Percentiles rank a stretch among this genome's conserved stretches.
These are phyloP conservation scores for Jackrogersella minutella DNA, from an alignment of 495 filamentous ascomycete species.

Conservation along the genomic window DNA sequence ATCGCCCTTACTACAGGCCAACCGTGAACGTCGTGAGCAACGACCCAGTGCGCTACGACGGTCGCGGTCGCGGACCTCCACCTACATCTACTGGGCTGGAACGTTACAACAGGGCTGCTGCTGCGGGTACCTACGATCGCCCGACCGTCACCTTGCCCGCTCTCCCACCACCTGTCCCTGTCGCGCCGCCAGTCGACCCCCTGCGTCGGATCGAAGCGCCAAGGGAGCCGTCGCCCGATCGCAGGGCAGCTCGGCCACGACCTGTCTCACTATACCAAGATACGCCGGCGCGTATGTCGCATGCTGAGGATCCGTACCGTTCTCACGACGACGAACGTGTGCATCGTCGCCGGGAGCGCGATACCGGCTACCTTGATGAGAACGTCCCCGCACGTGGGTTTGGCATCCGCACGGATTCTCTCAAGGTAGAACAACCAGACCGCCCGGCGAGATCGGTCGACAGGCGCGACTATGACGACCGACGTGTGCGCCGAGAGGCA, in stretches of 20 bases:
- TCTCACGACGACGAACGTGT: conserved; percentile 49
- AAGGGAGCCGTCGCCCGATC: conserved; percentile 45
- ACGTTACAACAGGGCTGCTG: conserved; percentile 55
- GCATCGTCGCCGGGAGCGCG: conserved; percentile 44
- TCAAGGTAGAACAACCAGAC: conserved; percentile 40
- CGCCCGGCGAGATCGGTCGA: conserved; percentile 39
- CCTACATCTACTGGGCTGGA: conserved; percentile 71
- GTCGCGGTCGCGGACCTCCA: conserved; percentile 62
- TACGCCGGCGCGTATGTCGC: conserved; percentile 42
- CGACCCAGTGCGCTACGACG: conserved; percentile 60
- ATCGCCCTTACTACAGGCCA: conserved; percentile 60
- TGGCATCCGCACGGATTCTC: conserved; percentile 53
- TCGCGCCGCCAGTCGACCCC: conserved; percentile 45
- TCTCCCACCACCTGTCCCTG: conserved; percentile 48
- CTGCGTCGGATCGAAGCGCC: conserved; percentile 47
- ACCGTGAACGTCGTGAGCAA: conserved; percentile 68
- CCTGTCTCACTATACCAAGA: conserved; percentile 61
- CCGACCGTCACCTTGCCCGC: conserved; percentile 54
- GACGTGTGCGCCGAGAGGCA: conserved; percentile 45
- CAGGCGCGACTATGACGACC: conserved; percentile 47
- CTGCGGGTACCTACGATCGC: conserved; percentile 55
- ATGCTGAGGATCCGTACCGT: conserved; percentile 54
- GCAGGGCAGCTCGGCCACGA: conserved; percentile 45
- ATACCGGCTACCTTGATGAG: conserved; percentile 52
- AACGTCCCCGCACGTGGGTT: conserved; percentile 52